Conservation (phyloP, 2,329 filamentous ascomycete genomes). For the Epichloe coenophiala region DNA sequence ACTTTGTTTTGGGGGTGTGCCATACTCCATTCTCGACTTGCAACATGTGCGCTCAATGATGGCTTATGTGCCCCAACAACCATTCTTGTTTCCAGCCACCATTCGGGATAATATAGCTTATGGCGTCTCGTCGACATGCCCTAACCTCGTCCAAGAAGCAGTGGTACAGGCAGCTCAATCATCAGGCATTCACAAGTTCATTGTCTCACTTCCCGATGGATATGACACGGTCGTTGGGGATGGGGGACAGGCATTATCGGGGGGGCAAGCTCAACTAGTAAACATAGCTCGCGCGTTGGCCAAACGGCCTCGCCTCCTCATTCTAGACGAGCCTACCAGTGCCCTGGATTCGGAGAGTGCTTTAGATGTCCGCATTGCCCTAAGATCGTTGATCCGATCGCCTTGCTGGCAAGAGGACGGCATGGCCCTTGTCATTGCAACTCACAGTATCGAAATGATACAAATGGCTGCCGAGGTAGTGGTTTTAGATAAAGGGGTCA, state of each 20-base stretch:
- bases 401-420: conserved; percentile 12
- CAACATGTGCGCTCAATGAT: conserved; percentile 45
- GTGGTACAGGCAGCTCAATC: conserved; percentile 39
- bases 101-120: conserved; percentile 76
- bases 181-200: conserved; percentile 64
- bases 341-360: conserved; percentile 62
- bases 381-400: conserved; percentile 36
- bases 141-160: conserved; percentile 29
- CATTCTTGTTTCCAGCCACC: conserved; percentile 64
- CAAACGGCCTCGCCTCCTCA: conserved; percentile 54
- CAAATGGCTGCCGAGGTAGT: conserved; percentile 58
- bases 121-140: conserved; percentile 46
- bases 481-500: conserved; percentile 53
- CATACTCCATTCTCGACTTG: conserved; percentile 47
- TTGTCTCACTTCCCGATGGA: conserved; percentile 48
- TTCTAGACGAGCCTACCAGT: conserved; percentile 80
- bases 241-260: conserved; percentile 62
- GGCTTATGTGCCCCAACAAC: conserved; percentile 55
- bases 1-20: conserved; percentile 44
- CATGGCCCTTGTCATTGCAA: conserved; percentile 67
- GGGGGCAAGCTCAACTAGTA: conserved; percentile 72
- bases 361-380: conserved; percentile 46
- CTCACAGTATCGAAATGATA: conserved; percentile 82
- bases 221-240: conserved; percentile 60
- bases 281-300: conserved; percentile 70